Evolutionary conservation across 2,329 filamentous ascomycete species (phyloP).

Genomic region (Xylaria sp.): DNA sequence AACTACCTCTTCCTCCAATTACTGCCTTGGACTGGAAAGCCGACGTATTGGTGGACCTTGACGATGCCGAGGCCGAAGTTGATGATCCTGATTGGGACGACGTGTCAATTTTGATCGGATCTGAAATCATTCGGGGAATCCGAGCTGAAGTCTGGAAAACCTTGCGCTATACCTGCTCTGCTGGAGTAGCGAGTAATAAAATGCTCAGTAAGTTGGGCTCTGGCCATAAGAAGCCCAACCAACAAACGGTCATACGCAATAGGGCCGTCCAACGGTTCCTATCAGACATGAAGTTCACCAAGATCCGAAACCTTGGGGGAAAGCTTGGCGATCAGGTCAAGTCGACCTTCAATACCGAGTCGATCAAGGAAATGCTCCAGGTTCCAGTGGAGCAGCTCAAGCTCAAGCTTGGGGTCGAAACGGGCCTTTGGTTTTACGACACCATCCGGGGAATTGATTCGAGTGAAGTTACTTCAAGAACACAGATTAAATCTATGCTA

Average conservation of each 20-base stretch:
- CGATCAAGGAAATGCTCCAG: conserved; percentile 77
- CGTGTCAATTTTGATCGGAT: conserved; percentile 84
- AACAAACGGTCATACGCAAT: conserved; percentile 92
- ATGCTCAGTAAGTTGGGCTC: conserved; percentile 95
- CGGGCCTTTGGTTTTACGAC: conserved; percentile 84
- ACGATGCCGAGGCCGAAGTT: conserved; percentile 76
- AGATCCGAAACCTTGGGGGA: conserved; percentile 93
- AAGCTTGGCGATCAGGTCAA: conserved; percentile 91
- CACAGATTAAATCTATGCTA: conserved; percentile 96
- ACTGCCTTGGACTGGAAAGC: conserved; percentile 84
- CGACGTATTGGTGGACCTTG: conserved; percentile 83
- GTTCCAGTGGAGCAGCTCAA: conserved; percentile 81
- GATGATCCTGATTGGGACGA: conserved; percentile 97
- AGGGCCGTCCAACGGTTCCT: conserved; percentile 84
- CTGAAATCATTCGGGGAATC: conserved; percentile 85
- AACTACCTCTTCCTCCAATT: conserved; percentile 73
- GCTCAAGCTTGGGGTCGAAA: conserved; percentile 82
- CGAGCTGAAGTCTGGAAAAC: conserved; percentile 73
- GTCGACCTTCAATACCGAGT: conserved; percentile 82
- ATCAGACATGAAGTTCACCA: conserved; percentile 88
- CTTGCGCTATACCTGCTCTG: conserved; percentile 91
- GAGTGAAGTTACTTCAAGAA: conserved; percentile 89
- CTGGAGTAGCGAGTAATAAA: conserved; percentile 89
- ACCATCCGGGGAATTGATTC: conserved; percentile 86
- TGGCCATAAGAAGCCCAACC: conserved; percentile 90